A percentile compares a stretch with the other conserved stretches of the same genome.
These are phyloP conservation scores for Tuber indicum DNA, from an alignment of 495 filamentous ascomycete genomes.

Conservation along the genomic window DNA sequence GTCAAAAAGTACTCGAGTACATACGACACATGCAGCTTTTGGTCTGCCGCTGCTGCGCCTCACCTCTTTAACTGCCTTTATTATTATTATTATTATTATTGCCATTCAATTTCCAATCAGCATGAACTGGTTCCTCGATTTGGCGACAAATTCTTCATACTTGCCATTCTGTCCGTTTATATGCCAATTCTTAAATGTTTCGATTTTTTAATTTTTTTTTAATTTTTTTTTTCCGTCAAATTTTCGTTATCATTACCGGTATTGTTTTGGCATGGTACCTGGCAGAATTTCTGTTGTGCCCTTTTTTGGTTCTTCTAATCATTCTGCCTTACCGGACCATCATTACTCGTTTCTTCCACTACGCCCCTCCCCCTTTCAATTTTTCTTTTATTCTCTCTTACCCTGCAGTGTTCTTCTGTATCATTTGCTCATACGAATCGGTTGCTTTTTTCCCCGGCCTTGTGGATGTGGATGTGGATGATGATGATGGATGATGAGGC, in stretches of 20 bases:
- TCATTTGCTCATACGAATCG: conserved; percentile 15
- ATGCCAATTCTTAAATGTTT: conserved; percentile 18
- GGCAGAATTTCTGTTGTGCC: neutral
- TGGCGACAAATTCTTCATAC: neutral
- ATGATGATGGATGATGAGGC: conserved; percentile 15
- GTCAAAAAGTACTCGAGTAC: neutral
- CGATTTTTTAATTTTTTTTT: neutral
- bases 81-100: neutral
- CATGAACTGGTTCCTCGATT: neutral
- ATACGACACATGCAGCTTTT: neutral
- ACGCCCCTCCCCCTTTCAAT: conserved; percentile 18
- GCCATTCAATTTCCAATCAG: neutral
- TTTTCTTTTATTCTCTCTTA: conserved; percentile 18
- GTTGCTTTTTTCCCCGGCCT: conserved; percentile 11
- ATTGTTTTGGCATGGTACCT: neutral
- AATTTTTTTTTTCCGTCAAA: neutral
- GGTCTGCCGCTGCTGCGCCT: neutral
- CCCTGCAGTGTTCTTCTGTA: conserved; percentile 22
- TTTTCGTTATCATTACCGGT: neutral
- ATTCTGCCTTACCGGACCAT: conserved; percentile 29
- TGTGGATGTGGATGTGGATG: conserved; percentile 12
- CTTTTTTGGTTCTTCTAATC: conserved; percentile 4
- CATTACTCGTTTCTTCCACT: conserved; percentile 25
- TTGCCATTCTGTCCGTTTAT: conserved; percentile 9
- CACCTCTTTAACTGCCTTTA: neutral